A percentile compares a stretch with the other conserved stretches of the same genome.
These are phyloP conservation scores for Glarea lozoyensis DNA, from an alignment of 495 filamentous ascomycete genomes.

Conservation along the genomic window DNA sequence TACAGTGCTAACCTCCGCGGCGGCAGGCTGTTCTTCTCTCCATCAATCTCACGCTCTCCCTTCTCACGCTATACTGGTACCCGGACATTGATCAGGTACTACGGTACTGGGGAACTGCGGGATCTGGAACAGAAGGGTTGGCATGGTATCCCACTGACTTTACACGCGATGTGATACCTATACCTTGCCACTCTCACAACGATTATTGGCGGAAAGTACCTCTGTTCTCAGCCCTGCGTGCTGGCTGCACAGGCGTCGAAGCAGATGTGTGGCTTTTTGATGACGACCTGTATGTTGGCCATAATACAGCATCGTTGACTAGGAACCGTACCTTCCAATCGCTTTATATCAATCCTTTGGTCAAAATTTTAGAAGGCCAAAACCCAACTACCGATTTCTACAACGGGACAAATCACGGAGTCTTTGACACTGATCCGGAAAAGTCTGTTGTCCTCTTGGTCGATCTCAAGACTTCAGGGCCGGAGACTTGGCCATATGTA, in stretches of 20 bases:
- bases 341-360: slow-evolving; percentile 58
- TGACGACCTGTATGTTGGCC: slow-evolving; percentile 54
- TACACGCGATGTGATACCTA: slow-evolving; percentile 58
- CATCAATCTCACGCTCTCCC: slow-evolving; percentile 39
- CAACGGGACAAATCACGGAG: slow-evolving; percentile 37
- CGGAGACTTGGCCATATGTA: slow-evolving; percentile 44
- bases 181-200: slow-evolving; percentile 75
- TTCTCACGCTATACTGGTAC: slow-evolving; percentile 46
- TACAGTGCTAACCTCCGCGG: background rate
- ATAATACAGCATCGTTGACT: slow-evolving; percentile 41
- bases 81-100: slow-evolving; percentile 47
- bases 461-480: slow-evolving; percentile 55
- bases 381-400: slow-evolving; percentile 41
- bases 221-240: slow-evolving; percentile 51
- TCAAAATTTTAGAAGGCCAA: slow-evolving; percentile 42
- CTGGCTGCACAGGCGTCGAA: slow-evolving; percentile 67
- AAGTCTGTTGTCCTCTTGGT: slow-evolving; percentile 64
- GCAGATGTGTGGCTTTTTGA: slow-evolving; percentile 83
- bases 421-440: slow-evolving; percentile 49
- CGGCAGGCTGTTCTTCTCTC: slow-evolving; percentile 26
- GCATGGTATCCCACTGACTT: slow-evolving; percentile 66
- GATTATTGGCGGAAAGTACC: slow-evolving; percentile 83
- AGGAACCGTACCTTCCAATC: slow-evolving; percentile 47
- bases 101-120: slow-evolving; percentile 42
- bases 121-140: slow-evolving; percentile 36